Evolutionary conservation across 148 eudicot species (phyloP).

Genomic region (Camellia sinensis): DNA sequence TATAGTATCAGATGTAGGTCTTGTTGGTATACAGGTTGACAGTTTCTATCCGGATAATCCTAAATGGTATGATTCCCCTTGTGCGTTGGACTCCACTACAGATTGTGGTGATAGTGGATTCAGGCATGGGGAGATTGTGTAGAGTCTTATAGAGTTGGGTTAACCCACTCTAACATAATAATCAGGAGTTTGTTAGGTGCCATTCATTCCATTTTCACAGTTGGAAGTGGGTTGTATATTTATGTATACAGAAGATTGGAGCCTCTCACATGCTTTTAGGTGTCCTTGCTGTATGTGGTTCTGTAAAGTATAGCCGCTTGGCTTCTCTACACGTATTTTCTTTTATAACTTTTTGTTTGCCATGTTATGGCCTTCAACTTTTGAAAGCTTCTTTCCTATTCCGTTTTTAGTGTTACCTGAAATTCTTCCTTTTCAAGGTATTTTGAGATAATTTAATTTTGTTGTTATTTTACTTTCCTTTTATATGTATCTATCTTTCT

Average conservation of each 20-base stretch:
- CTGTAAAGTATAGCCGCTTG: conserved; percentile 50
- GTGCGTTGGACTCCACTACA: conserved; percentile 75
- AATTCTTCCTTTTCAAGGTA: not conserved
- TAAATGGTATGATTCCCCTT: conserved; percentile 93
- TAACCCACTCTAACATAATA: conserved; percentile 39
- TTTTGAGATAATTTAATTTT: not conserved
- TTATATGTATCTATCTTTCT: not conserved
- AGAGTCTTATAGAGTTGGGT: conserved; percentile 39
- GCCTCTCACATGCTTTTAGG: conserved; percentile 42
- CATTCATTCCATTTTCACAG: conserved; percentile 26
- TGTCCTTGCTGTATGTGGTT: conserved; percentile 38
- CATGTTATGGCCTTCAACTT: conserved; percentile 19
- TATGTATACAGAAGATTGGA: conserved; percentile 58
- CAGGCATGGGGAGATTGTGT: conserved; percentile 66
- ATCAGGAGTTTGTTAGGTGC: conserved; percentile 29
- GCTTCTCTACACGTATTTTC: conserved; percentile 48
- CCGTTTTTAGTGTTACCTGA: not conserved
- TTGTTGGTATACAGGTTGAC: conserved; percentile 75
- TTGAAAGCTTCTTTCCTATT: conserved; percentile 20
- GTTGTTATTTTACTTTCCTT: not conserved
- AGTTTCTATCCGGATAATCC: conserved; percentile 87
- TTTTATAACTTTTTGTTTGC: conserved; percentile 27
- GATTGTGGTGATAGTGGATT: conserved; percentile 78
- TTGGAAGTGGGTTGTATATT: conserved; percentile 62
- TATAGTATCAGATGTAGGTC: conserved; percentile 74